Base-by-base conservation (phyloP, 495 filamentous ascomycete genomes). In the Schizothecium vesticola region DNA sequence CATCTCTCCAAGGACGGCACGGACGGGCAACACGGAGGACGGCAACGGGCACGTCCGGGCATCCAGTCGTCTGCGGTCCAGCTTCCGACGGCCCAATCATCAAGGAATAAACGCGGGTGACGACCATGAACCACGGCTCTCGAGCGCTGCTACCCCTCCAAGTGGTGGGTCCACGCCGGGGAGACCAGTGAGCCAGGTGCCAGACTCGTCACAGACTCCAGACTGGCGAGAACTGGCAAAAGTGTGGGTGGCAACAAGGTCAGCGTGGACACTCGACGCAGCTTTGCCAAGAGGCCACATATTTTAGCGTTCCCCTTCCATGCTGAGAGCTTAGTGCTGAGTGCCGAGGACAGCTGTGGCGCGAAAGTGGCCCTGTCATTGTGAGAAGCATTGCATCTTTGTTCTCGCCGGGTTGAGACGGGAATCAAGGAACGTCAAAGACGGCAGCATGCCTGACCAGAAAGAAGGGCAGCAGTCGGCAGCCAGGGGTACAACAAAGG, bases 291-390 rank as follows among this genome's bases (percentile, higher is more conserved):
- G 71, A 12, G 57, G 67, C 61, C 55, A 63, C 67, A 65, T 59
- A 59, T 71, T 71, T 72, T 73, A 69, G 67, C 59, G 71, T 73
- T 56, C 36, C 12, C n/a, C 21, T 22, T n/a, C n/a, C 29, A 16
- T 43, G 43, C 56, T 59, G 56, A 59, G 24, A 28, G 60, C 55
- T 23, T n/a, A 31, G 28, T 26, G 33, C 19, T n/a, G n/a, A n/a
- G n/a, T n/a, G n/a, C n/a, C n/a, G 11, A 33, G 31, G 31, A 11
- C 11, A 33, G 8, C n/a, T n/a, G n/a, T n/a, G n/a, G n/a, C n/a
- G n/a, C n/a, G n/a, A n/a, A n/a, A 51, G 19, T 56, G 5, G 9
- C 21, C 56, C 11, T 58, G 56, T 22, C 56, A 22, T 58, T 24
- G 56, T 22, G 64, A 59, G 56, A 59, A 66, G 22, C 26, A 43